A percentile compares a stretch with the other conserved stretches of the same genome.
Conservation (phyloP, 2,329 filamentous ascomycete genomes). For the Tolypocladium sp. region DNA sequence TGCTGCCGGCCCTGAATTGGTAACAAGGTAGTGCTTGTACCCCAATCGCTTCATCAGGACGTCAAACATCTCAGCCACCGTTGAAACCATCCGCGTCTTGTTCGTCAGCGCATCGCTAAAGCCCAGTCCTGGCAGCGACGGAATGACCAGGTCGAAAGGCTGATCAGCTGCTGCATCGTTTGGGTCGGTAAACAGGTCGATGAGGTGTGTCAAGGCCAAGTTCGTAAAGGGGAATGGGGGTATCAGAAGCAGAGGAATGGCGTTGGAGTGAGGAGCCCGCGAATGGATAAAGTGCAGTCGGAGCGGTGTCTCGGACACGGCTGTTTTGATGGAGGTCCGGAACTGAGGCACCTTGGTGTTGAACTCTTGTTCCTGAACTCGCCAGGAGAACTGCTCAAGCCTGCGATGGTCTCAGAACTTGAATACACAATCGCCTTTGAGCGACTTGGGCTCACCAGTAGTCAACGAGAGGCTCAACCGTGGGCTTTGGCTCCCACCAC, state of each 20-base stretch:
- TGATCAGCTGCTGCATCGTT: slow-evolving; percentile 32
- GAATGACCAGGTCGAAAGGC: slow-evolving; percentile 58
- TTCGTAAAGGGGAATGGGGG: slow-evolving; percentile 60
- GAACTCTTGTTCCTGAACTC: slow-evolving; percentile 45
- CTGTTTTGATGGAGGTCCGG: slow-evolving; percentile 42
- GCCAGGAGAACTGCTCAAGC: slow-evolving; percentile 60
- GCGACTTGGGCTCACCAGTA: slow-evolving; percentile 38
- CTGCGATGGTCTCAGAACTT: slow-evolving; percentile 22
- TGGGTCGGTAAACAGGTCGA: slow-evolving; percentile 45
- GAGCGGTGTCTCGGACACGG: slow-evolving; percentile 30
- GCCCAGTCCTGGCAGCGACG: slow-evolving; percentile 55
- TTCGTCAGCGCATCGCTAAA: slow-evolving; percentile 54
- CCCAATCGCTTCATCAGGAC: slow-evolving; percentile 50
- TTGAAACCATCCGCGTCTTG: slow-evolving; percentile 36
- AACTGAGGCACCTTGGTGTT: slow-evolving; percentile 56
- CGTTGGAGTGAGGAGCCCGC: slow-evolving; percentile 40
- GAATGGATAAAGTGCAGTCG: slow-evolving; percentile 59
- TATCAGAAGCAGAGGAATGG: slow-evolving; percentile 54
- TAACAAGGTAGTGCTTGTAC: slow-evolving; percentile 49
- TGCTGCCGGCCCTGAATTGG: slow-evolving; percentile 40
- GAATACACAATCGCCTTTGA: neutral
- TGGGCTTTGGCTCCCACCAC: slow-evolving; percentile 52
- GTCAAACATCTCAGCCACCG: slow-evolving; percentile 47
- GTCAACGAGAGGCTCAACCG: slow-evolving; percentile 56
- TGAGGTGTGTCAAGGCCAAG: slow-evolving; percentile 46